Percentiles rank a stretch among this genome's conserved stretches.
Conservation (phyloP, 345 rosid genomes). For the Garcia nutans region DNA sequence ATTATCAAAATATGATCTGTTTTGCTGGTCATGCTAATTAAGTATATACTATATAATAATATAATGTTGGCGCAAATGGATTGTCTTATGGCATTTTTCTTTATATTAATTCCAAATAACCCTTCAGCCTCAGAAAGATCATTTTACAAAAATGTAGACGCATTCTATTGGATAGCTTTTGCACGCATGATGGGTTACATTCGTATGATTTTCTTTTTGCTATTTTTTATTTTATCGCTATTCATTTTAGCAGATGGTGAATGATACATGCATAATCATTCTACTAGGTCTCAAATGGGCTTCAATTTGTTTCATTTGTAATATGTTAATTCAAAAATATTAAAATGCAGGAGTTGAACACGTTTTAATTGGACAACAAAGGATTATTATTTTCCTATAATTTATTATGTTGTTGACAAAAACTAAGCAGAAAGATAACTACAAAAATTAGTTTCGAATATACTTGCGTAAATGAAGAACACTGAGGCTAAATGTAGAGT, state of each 20-base stretch:
- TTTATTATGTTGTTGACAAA: background rate
- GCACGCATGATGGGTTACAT: too few relatives aligned
- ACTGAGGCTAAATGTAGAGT: background rate
- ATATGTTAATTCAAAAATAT: background rate
- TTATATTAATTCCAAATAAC: too few relatives aligned
- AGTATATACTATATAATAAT: too few relatives aligned
- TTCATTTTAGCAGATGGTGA: background rate
- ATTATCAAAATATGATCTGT: too few relatives aligned
- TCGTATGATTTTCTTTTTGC: background rate
- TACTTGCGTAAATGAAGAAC: background rate
- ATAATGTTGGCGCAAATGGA: too few relatives aligned
- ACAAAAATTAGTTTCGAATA: background rate
- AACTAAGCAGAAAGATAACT: background rate
- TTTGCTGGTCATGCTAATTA: too few relatives aligned
- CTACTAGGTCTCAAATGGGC: background rate
- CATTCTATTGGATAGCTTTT: too few relatives aligned
- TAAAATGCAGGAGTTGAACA: background rate
- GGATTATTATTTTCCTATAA: background rate
- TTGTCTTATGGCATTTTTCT: too few relatives aligned
- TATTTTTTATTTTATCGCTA: background rate
- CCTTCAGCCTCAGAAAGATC: too few relatives aligned
- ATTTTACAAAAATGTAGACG: too few relatives aligned
- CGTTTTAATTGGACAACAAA: background rate
- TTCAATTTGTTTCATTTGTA: background rate
- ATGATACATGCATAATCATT: background rate